Evolutionary conservation across 73 alveolate genomes (phyloP).

Genomic region (Paraurostyla sp.): DNA sequence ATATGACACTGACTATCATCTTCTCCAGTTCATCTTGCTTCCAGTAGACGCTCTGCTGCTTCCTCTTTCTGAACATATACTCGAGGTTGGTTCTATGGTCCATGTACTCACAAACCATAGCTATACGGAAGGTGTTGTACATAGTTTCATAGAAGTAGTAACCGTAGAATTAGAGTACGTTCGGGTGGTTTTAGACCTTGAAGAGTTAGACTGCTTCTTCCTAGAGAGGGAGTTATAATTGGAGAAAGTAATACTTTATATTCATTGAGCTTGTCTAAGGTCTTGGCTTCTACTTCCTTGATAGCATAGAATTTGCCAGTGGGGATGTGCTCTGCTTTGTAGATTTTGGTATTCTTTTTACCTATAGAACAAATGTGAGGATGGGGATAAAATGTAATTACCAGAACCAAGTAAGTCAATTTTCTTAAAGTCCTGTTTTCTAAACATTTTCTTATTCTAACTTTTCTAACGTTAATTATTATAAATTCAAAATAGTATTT

Average conservation of each 20-base stretch:
- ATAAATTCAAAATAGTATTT: too few relatives aligned
- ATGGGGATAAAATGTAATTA: not conserved
- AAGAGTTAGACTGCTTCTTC: conserved; percentile 98
- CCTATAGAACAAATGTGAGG: not conserved
- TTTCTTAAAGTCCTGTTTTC: conserved; percentile 96
- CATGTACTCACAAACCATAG: conserved; percentile 96
- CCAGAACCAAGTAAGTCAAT: conserved; percentile 96
- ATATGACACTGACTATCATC: conserved; percentile 86
- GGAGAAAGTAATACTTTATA: conserved; percentile 74
- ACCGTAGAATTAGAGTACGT: conserved; percentile 94
- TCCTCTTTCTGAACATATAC: conserved; percentile 93
- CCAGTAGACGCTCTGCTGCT: conserved; percentile 84
- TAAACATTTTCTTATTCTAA: conserved; percentile 75
- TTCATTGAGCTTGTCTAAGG: conserved; percentile 96
- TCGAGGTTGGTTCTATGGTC: conserved; percentile 93
- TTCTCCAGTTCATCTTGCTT: conserved; percentile 91
- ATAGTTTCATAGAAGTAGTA: conserved; percentile 97
- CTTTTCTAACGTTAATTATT: conserved; percentile 2
- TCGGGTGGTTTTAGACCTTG: conserved; percentile 95
- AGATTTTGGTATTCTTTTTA: conserved; percentile 96
- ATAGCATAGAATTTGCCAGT: conserved; percentile 94
- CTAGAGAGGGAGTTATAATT: not conserved
- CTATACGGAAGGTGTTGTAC: conserved; percentile 95
- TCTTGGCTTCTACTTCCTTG: conserved; percentile 97
- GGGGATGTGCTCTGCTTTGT: conserved; percentile 91